Evolutionary conservation across 2,329 filamentous ascomycete species (phyloP).

Genomic region (Blumeria hordei): DNA sequence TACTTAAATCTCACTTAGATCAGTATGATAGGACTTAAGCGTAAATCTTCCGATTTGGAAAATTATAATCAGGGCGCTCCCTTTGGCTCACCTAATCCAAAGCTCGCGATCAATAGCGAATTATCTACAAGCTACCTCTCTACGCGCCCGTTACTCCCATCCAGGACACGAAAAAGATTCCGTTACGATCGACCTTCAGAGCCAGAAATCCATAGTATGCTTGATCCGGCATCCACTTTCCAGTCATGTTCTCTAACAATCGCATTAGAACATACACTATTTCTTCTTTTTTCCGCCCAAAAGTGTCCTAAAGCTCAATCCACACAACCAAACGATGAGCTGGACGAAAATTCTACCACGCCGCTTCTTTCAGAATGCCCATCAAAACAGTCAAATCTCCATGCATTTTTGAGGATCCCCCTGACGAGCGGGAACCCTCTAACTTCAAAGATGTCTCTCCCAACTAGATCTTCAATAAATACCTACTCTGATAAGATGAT

Average conservation of each 20-base stretch:
- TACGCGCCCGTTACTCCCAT: slow-evolving; percentile 23
- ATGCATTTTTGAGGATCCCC: slow-evolving; percentile 35
- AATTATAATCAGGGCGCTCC: slow-evolving; percentile 23
- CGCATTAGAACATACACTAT: slow-evolving; percentile 23
- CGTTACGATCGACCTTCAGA: slow-evolving; percentile 34
- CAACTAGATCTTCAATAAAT: slow-evolving; percentile 3
- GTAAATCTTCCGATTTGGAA: slow-evolving; percentile 37
- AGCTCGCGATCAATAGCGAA: slow-evolving; percentile 16
- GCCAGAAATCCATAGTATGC: slow-evolving; percentile 17
- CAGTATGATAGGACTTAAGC: slow-evolving; percentile 28
- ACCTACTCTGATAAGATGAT: slow-evolving; percentile 14
- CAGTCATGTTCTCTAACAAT: slow-evolving; percentile 4
- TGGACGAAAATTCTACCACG: slow-evolving; percentile 6
- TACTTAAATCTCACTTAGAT: background rate
- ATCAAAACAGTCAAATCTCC: slow-evolving; percentile 25
- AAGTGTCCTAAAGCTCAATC: slow-evolving; percentile 12
- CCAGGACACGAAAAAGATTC: slow-evolving; percentile 35
- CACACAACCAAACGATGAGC: slow-evolving; percentile 5
- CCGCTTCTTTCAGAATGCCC: slow-evolving; percentile 1
- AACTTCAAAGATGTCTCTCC: slow-evolving; percentile 7
- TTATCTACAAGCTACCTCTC: slow-evolving; percentile 12
- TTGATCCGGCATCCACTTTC: background rate
- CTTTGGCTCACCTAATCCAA: slow-evolving; percentile 17
- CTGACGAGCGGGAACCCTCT: slow-evolving; percentile 12
- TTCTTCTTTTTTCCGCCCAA: slow-evolving; percentile 32